A percentile compares a stretch with the other conserved stretches of the same genome.
phyloP scores from a whole-genome alignment of 164 flowering plant species.

The Nymphaea colorata region DNA sequence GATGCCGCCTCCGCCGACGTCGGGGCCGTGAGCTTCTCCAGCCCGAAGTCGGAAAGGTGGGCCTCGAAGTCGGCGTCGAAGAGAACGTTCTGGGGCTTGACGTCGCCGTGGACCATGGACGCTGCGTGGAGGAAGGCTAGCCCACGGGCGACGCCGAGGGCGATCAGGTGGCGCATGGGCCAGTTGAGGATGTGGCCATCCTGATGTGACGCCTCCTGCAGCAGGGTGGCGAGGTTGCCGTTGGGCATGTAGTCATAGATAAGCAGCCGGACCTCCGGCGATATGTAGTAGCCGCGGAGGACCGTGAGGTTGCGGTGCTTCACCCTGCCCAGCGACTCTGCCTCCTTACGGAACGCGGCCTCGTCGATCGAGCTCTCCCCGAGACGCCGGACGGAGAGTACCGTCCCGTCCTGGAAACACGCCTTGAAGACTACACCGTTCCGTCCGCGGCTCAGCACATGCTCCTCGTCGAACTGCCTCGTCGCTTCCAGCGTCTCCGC shows the following conservation, averaged over 20 bases:
- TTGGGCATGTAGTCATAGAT: constrained; percentile 97
- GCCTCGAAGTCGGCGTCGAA: constrained; percentile 96
- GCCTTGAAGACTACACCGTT: constrained; percentile 78
- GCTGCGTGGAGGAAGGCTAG: constrained; percentile 54
- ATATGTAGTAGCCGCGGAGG: constrained; percentile 78
- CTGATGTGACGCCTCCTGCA: constrained; percentile 90
- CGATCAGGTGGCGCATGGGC: constrained; percentile 97
- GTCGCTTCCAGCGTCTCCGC: constrained; percentile 81
- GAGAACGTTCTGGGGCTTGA: constrained; percentile 73
- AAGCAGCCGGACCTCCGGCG: constrained; percentile 48
- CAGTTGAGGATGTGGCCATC: constrained; percentile 90
- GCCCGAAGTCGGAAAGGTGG: constrained; percentile 82
- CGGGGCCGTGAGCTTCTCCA: constrained; percentile 32
- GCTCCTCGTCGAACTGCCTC: constrained; percentile 82
- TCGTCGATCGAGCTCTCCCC: constrained; percentile 44
- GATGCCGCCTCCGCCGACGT: constrained; percentile 27
- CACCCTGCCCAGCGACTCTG: constrained; percentile 64
- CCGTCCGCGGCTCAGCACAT: constrained; percentile 59
- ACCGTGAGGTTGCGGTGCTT: constrained; percentile 82
- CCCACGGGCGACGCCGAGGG: constrained; percentile 87
- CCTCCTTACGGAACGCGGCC: constrained; percentile 47
- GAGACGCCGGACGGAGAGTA: constrained; percentile 67
- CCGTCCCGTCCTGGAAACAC: constrained; percentile 61
- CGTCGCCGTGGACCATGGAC: constrained; percentile 60
- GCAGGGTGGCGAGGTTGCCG: constrained; percentile 75